phyloP scores from a whole-genome alignment of 495 filamentous ascomycete species.

The Trichoderma orchidacearum region DNA sequence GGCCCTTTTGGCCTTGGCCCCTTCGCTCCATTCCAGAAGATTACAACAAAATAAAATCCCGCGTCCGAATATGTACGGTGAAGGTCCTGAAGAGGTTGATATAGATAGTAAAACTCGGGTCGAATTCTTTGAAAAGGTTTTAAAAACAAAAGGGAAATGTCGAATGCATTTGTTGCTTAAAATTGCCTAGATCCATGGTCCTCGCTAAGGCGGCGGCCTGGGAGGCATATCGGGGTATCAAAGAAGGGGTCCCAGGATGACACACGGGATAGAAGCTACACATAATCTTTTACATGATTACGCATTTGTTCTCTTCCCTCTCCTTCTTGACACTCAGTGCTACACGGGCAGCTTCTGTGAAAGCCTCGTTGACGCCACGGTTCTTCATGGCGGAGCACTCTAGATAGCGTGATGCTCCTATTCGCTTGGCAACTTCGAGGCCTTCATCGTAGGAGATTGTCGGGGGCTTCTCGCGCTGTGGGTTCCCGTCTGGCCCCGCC shows the following conservation, averaged over 20 bases:
- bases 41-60: not conserved
- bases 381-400: conserved; percentile 98
- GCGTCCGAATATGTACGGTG: not conserved
- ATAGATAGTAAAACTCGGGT: not conserved
- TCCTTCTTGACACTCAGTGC: conserved; percentile 74
- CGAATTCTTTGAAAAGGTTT: not conserved
- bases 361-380: conserved; percentile 93
- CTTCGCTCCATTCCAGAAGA: not conserved
- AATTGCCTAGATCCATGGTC: not conserved
- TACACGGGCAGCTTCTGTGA: conserved; percentile 96
- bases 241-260: not conserved
- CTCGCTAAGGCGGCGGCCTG: not conserved
- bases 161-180: not conserved
- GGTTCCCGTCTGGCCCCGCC: conserved; percentile 16
- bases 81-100: not conserved
- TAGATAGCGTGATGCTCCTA: conserved; percentile 82
- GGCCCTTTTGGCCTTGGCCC: not conserved
- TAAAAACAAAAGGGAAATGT: not conserved
- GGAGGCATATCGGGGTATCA: not conserved
- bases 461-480: conserved; percentile 44
- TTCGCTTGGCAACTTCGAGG: conserved; percentile 80
- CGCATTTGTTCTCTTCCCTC: conserved; percentile 39
- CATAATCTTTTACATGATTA: conserved; percentile 36
- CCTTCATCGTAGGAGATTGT: conserved; percentile 90
- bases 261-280: not conserved